These are phyloP conservation scores for Vigna hirtella DNA, from an alignment of 306 rosid species.

Conservation along the genomic window DNA sequence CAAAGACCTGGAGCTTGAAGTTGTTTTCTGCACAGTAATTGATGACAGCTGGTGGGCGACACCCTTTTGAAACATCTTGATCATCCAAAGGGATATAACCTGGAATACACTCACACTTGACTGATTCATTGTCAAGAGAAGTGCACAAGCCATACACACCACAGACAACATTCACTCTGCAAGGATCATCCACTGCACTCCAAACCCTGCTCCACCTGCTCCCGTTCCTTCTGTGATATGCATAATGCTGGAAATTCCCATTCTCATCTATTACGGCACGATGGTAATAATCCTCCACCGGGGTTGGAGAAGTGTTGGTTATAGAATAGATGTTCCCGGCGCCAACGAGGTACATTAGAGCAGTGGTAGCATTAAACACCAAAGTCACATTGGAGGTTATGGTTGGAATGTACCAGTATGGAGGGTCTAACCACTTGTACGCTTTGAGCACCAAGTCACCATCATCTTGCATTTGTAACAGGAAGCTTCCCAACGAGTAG, in stretches of 20 bases:
- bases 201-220: conserved; percentile 46
- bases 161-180: conserved; percentile 38
- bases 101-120: conserved; percentile 37
- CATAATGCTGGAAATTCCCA: conserved; percentile 47
- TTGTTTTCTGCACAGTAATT: conserved; percentile 35
- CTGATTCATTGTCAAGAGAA: conserved; percentile 46
- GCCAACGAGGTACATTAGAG: conserved; percentile 5
- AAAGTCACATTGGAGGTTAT: not conserved
- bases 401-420: conserved; percentile 39
- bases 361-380: conserved; percentile 23
- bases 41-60: conserved; percentile 25
- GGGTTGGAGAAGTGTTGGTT: conserved; percentile 28
- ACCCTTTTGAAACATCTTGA: conserved; percentile 36
- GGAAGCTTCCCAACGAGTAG: conserved; percentile 43
- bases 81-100: conserved; percentile 41
- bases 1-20: conserved; percentile 39
- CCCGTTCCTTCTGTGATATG: conserved; percentile 45
- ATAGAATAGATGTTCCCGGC: not conserved
- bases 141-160: conserved; percentile 45
- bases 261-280: conserved; percentile 40
- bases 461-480: conserved; percentile 31
- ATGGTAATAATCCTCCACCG: conserved; percentile 44
- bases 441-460: conserved; percentile 39
- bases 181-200: conserved; percentile 44
- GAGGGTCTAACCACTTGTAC: conserved; percentile 33